Evolutionary conservation across 768 basidiomycete genomes (phyloP).

Genomic region (Lactifluus echinatus): DNA sequence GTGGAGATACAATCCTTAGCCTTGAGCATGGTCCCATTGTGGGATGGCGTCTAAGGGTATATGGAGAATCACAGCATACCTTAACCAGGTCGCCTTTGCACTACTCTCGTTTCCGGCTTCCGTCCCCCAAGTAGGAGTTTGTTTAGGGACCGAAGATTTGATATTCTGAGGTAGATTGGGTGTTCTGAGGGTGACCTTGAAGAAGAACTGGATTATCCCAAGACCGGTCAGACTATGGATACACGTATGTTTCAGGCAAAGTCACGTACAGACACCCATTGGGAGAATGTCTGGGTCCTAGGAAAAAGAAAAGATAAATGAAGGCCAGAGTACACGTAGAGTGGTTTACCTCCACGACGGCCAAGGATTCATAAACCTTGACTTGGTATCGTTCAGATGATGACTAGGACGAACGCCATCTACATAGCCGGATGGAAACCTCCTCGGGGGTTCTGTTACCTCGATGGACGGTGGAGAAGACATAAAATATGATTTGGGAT

Average conservation of each 20-base stretch:
- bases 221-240: background rate
- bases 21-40: background rate
- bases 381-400: constrained; percentile 11
- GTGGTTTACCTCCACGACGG: constrained; percentile 19
- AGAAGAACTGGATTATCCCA: constrained; percentile 1
- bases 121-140: constrained; percentile 12
- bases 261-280: constrained; percentile 14
- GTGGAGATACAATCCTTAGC: background rate
- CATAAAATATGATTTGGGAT: background rate
- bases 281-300: constrained; percentile 10
- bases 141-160: constrained; percentile 16
- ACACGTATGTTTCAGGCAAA: too few relatives aligned
- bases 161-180: constrained; percentile 9
- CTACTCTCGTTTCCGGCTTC: constrained; percentile 3
- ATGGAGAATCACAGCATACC: too few relatives aligned
- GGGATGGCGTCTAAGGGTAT: background rate
- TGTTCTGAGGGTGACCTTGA: background rate
- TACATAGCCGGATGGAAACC: constrained; percentile 9
- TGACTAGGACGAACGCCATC: constrained; percentile 14
- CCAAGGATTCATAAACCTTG: constrained; percentile 18
- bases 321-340: too few relatives aligned
- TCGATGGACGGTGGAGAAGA: background rate
- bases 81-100: constrained; percentile 19
- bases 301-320: background rate
- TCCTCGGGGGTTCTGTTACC: constrained; percentile 13